Evolutionary conservation across 2,329 filamentous ascomycete genomes (phyloP), one percentile per base, ranked within the genome.

Genomic region (Diplodia scrobiculata): DNA sequence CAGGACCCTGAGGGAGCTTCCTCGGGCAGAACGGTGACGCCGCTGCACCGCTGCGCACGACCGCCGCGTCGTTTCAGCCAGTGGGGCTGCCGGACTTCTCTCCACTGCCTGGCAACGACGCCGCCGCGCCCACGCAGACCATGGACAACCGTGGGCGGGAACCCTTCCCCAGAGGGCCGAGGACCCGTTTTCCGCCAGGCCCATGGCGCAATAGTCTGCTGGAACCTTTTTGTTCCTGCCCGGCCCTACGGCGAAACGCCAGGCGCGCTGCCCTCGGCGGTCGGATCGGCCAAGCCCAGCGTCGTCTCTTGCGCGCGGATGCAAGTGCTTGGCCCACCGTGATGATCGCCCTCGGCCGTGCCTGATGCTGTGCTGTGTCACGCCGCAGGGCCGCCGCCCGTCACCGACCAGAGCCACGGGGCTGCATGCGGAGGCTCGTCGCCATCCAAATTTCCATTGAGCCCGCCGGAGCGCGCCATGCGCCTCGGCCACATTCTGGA

Each of bases 161-260:
- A 34, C 52, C 52, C 52, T 55, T 55, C 52, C 52, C 52, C 52
- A 55, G 52, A 55, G 52, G 13, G 52, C 52, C 52, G 19, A 55
- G 32, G 52, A 25, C n/a, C 52, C 52, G 52, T 55, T 25, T 55
- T 38, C 54, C 36, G 19, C 19, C 36, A 45, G 17, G 54, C 54
- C 34, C 19, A 60, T 47, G 38, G 55, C 55, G 55, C 55, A 41
- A 60, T 60, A n/a, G 17, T 17, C 55, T 19, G 38, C 51, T 53
- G 27, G 27, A 60, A 60, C 55, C 55, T 47, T 60, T 41, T 60
- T 60, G 55, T 58, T 58, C 54, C 54, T 58, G 54, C 41, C 41
- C 54, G 34, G 54, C 21, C 34, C 55, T 41, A 19, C 54, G 21
- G 54, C 34, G 5, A 32, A 14, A 11, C 54, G 38, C 25, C 34